Evolutionary conservation across 2,329 filamentous ascomycete genomes (phyloP).

Genomic region (Cercospora janseana): DNA sequence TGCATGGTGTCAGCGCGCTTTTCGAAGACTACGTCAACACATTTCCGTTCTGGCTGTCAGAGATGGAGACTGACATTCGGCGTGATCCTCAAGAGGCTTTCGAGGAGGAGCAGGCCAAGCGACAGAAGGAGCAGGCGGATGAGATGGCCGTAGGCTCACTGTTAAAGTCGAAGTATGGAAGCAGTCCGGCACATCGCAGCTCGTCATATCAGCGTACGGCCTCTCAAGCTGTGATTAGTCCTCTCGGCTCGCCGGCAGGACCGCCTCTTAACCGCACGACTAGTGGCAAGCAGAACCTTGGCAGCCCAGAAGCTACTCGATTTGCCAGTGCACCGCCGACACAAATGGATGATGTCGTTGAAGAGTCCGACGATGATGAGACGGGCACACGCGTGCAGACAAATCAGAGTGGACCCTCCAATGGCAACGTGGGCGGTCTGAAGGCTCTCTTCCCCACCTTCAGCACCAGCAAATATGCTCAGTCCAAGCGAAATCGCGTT

Average conservation of each 20-base stretch:
- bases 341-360: slow-evolving; percentile 40
- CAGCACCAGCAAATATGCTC: slow-evolving; percentile 74
- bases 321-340: slow-evolving; percentile 25
- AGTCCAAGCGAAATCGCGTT: slow-evolving; percentile 48
- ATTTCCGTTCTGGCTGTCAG: slow-evolving; percentile 92
- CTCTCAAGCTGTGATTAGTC: slow-evolving; percentile 65
- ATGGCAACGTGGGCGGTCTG: slow-evolving; percentile 50
- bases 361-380: slow-evolving; percentile 51
- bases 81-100: slow-evolving; percentile 89
- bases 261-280: slow-evolving; percentile 14
- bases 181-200: slow-evolving; percentile 36
- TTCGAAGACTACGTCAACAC: slow-evolving; percentile 95
- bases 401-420: background rate
- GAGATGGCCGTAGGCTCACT: slow-evolving; percentile 88
- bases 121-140: slow-evolving; percentile 77
- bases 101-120: slow-evolving; percentile 83
- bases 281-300: slow-evolving; percentile 15
- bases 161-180: slow-evolving; percentile 54
- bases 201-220: slow-evolving; percentile 38
- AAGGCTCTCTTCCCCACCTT: slow-evolving; percentile 77
- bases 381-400: slow-evolving; percentile 41
- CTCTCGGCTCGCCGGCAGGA: slow-evolving; percentile 59
- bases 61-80: slow-evolving; percentile 89
- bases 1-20: slow-evolving; percentile 84
- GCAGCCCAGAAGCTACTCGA: slow-evolving; percentile 20